Conservation (phyloP, 1,284 basidiomycete species). For the Sphagnurus paluster region DNA sequence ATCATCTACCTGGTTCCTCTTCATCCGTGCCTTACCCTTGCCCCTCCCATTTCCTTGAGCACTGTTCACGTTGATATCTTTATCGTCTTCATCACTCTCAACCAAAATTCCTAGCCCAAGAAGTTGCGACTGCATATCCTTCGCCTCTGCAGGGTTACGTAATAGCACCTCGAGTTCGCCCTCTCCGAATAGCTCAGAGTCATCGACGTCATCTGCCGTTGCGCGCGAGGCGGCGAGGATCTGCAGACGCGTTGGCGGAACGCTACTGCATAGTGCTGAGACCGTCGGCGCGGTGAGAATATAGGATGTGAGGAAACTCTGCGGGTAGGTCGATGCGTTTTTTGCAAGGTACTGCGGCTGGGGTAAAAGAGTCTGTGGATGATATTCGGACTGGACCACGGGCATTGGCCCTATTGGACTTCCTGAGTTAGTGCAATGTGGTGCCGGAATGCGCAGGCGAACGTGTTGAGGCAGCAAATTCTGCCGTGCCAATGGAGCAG, state of each 20-base stretch:
- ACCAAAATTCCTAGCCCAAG: slow-evolving; percentile 28
- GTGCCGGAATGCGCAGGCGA: no score
- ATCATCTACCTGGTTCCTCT: slow-evolving; percentile 5
- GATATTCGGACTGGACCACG: no score
- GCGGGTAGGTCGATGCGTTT: slow-evolving; percentile 30
- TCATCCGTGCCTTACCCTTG: slow-evolving; percentile 3
- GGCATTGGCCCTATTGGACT: no score
- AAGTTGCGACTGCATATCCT: slow-evolving; percentile 31
- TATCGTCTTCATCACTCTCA: slow-evolving; percentile 23
- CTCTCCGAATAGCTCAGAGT: slow-evolving; percentile 56
- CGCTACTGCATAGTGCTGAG: slow-evolving; percentile 23
- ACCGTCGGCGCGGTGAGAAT: slow-evolving; percentile 50
- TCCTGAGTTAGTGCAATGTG: no score
- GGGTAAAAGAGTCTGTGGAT: no score
- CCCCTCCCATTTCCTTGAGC: slow-evolving; percentile 1
- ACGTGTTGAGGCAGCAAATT: no score
- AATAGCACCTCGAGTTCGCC: slow-evolving; percentile 53
- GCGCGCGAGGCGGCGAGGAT: slow-evolving; percentile 53
- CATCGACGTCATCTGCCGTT: slow-evolving; percentile 41
- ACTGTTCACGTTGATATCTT: slow-evolving; percentile 9
- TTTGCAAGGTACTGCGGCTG: no score
- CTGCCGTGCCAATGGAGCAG: neutral
- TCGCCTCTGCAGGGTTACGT: slow-evolving; percentile 42
- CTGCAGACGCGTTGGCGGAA: slow-evolving; percentile 61
- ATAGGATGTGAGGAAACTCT: slow-evolving; percentile 37